Evolutionary conservation across 768 basidiomycete genomes (phyloP).

Genomic region (Panellus pusillus): DNA sequence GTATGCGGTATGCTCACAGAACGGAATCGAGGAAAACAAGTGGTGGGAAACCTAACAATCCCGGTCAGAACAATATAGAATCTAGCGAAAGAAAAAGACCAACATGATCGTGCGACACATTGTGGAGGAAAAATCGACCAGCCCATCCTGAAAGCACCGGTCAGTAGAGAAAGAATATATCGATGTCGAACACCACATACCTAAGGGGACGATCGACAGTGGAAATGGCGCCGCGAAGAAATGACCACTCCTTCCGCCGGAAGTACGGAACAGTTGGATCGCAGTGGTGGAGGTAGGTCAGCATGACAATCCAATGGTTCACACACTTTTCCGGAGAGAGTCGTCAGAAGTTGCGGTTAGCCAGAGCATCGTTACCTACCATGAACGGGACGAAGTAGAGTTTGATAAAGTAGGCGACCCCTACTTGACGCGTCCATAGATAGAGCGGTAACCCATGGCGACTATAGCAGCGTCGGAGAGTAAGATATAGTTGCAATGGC

Average conservation of each 20-base stretch:
- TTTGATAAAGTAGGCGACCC: conserved; percentile 9
- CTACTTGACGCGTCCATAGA: conserved; percentile 5
- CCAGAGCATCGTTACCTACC: neutral
- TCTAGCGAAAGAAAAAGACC: neutral
- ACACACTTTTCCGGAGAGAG: neutral
- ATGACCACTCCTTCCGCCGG: conserved; percentile 57
- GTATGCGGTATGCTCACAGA: conserved; percentile 43
- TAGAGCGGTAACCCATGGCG: neutral
- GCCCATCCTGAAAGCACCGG: conserved; percentile 42
- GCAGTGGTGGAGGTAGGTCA: conserved; percentile 63
- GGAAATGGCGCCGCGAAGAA: conserved; percentile 56
- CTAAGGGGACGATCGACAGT: conserved; percentile 58
- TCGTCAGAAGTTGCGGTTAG: neutral
- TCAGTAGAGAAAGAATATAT: neutral
- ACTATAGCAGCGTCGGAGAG: conserved; percentile 8
- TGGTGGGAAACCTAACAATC: conserved; percentile 54
- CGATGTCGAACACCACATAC: neutral
- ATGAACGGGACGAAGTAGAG: conserved; percentile 14
- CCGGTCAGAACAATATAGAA: neutral
- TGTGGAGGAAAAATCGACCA: conserved; percentile 56
- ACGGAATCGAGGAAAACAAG: conserved; percentile 58
- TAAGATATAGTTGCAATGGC: conserved; percentile 4
- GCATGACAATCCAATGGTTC: conserved; percentile 51
- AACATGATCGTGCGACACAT: conserved; percentile 33
- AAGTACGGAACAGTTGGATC: conserved; percentile 62